Evolutionary conservation across 345 rosid species (phyloP).

Genomic region (Turritis glabra): DNA sequence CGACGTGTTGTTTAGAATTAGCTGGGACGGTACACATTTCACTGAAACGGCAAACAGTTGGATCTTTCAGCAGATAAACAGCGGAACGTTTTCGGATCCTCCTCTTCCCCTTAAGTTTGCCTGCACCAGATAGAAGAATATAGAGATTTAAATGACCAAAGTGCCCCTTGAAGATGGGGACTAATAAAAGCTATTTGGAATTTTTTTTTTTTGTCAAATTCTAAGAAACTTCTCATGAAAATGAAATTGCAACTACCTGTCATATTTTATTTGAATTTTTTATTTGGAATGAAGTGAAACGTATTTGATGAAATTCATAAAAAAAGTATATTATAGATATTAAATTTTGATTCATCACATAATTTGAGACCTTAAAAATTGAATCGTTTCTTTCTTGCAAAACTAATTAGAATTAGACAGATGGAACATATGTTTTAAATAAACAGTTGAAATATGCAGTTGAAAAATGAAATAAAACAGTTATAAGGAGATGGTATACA

Average conservation of each 20-base stretch:
- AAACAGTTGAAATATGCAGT: too few relatives aligned
- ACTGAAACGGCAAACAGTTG: slow-evolving; percentile 70
- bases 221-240: slow-evolving; percentile 16
- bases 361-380: too few relatives aligned
- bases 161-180: background rate
- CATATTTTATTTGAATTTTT: background rate
- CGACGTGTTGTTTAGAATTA: slow-evolving; percentile 48
- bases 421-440: too few relatives aligned
- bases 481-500: too few relatives aligned
- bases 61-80: slow-evolving; percentile 45
- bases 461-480: too few relatives aligned
- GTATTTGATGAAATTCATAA: background rate
- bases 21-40: slow-evolving; percentile 78
- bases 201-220: background rate
- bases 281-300: background rate
- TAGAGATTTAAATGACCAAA: background rate
- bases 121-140: slow-evolving; percentile 33
- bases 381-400: too few relatives aligned
- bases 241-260: slow-evolving; percentile 16
- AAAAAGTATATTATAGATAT: background rate
- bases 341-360: too few relatives aligned
- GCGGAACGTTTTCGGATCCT: slow-evolving; percentile 59
- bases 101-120: slow-evolving; percentile 51
- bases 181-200: background rate
- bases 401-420: too few relatives aligned